phyloP scores from a whole-genome alignment of 768 basidiomycete species.

The Pluteus cervinus region DNA sequence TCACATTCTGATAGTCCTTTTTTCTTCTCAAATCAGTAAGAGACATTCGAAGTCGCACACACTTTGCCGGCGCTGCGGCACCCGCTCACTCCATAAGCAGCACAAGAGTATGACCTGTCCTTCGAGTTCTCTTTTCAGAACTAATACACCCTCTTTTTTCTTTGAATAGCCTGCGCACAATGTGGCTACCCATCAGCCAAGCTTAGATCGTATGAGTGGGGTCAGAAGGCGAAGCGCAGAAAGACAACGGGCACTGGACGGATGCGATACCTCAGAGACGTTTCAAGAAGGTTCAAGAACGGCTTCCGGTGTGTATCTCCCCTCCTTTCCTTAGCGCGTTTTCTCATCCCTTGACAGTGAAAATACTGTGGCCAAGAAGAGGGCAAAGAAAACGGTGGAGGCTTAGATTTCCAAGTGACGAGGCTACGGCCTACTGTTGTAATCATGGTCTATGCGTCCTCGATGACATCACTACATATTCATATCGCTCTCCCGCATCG shows the following conservation, averaged over 20 bases:
- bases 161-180: slow-evolving; percentile 72
- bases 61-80: slow-evolving; percentile 94
- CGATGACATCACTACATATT: no score
- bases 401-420: no score
- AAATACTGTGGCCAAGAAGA: slow-evolving; percentile 89
- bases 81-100: slow-evolving; percentile 96
- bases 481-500: no score
- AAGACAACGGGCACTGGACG: slow-evolving; percentile 98
- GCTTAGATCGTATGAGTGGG: slow-evolving; percentile 96
- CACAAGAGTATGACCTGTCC: slow-evolving; percentile 74
- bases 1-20: slow-evolving; percentile 2
- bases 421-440: no score
- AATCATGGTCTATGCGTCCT: no score
- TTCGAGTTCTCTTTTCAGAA: neutral
- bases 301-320: slow-evolving; percentile 73
- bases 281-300: slow-evolving; percentile 97
- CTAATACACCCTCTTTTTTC: neutral
- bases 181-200: slow-evolving; percentile 97
- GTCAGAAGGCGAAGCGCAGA: slow-evolving; percentile 98
- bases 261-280: slow-evolving; percentile 90
- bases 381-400: slow-evolving; percentile 51
- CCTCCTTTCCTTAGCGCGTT: neutral
- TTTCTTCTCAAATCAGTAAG: slow-evolving; percentile 54
- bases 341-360: slow-evolving; percentile 44
- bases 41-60: slow-evolving; percentile 96